Evolutionary conservation across 139 green algal genomes (phyloP).

Genomic region (Penium margaritaceum): DNA sequence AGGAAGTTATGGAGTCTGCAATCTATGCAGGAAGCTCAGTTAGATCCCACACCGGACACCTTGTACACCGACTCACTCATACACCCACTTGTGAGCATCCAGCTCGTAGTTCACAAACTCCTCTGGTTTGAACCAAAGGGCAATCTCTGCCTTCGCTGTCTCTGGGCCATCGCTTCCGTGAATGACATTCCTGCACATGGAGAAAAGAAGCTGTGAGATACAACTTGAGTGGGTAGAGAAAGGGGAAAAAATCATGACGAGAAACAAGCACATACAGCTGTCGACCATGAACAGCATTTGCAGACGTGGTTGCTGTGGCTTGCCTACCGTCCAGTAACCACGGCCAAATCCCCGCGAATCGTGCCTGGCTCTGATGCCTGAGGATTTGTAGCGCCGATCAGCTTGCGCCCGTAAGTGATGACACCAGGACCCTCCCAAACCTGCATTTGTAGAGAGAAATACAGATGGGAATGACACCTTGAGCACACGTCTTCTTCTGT

Average conservation of each 20-base stretch:
- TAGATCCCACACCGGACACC: too few relatives aligned
- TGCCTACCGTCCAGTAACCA: slow-evolving; percentile 76
- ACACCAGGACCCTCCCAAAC: slow-evolving; percentile 92
- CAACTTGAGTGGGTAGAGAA: too few relatives aligned
- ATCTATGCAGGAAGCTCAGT: too few relatives aligned
- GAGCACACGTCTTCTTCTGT: too few relatives aligned
- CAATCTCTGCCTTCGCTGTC: slow-evolving; percentile 85
- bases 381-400: slow-evolving; percentile 87
- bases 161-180: slow-evolving; percentile 85
- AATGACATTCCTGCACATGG: slow-evolving; percentile 85
- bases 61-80: too few relatives aligned
- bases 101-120: slow-evolving; percentile 13
- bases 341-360: slow-evolving; percentile 76
- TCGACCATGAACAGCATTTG: not conserved
- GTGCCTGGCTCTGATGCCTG: slow-evolving; percentile 79
- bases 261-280: too few relatives aligned
- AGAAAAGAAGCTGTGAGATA: too few relatives aligned
- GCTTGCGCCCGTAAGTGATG: slow-evolving; percentile 79
- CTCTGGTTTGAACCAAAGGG: slow-evolving; percentile 78
- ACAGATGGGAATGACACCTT: not conserved
- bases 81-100: slow-evolving; percentile 28
- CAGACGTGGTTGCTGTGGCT: too few relatives aligned
- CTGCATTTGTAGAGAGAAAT: slow-evolving; percentile 47
- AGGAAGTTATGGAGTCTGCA: too few relatives aligned
- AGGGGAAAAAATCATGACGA: too few relatives aligned